phyloP scores from a whole-genome alignment of 768 basidiomycete species.

The Auriscalpium vulgare region DNA sequence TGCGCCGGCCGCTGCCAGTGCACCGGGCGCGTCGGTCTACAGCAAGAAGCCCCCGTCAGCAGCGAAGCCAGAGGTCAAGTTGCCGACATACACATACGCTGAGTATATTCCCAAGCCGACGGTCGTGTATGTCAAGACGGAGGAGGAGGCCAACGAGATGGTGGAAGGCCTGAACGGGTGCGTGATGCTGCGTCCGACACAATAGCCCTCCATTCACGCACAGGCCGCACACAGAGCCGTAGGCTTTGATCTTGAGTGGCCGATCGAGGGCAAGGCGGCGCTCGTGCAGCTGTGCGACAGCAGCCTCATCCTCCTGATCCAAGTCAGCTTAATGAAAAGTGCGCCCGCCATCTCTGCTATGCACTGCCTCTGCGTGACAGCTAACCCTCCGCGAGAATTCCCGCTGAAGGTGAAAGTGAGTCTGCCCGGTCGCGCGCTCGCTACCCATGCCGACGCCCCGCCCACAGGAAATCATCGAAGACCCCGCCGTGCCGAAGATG shows the following conservation, averaged over 20 bases:
- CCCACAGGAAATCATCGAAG: constrained; percentile 37
- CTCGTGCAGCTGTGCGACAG: constrained; percentile 39
- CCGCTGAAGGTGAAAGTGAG: constrained; percentile 34
- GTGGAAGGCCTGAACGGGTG: constrained; percentile 30
- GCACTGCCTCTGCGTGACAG: neutral
- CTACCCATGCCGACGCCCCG: too few species aligned
- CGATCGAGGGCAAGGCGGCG: constrained; percentile 30
- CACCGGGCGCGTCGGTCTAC: neutral
- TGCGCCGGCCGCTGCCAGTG: neutral
- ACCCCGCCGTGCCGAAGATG: constrained; percentile 30
- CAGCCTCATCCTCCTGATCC: constrained; percentile 36
- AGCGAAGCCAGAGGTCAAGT: neutral
- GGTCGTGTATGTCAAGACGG: constrained; percentile 32
- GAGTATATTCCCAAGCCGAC: constrained; percentile 26
- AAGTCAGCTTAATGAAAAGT: constrained; percentile 43
- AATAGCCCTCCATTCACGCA: neutral
- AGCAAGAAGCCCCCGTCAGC: neutral
- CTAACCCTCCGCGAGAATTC: constrained; percentile 26
- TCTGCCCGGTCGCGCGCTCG: neutral
- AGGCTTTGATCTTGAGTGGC: constrained; percentile 49
- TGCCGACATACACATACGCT: constrained; percentile 32
- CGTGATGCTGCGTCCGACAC: constrained; percentile 6
- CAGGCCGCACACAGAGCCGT: constrained; percentile 28
- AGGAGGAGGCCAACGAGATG: constrained; percentile 35
- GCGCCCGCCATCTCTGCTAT: constrained; percentile 2